A percentile compares a stretch with the other conserved stretches of the same genome.
Conservation (phyloP, 2,329 filamentous ascomycete species). For the Alternaria postmessia region DNA sequence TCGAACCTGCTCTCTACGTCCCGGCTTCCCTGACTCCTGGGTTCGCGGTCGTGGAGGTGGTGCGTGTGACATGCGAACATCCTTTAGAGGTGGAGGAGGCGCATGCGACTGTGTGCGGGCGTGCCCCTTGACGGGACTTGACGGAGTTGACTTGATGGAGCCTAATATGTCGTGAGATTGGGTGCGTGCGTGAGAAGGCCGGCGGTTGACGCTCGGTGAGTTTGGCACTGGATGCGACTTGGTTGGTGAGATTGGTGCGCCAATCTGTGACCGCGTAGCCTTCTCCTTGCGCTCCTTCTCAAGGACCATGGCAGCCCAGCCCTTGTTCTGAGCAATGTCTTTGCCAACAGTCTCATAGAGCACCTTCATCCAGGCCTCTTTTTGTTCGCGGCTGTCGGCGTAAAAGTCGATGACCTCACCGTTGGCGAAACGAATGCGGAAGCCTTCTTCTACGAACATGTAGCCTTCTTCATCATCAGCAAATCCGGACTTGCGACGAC, state of each 20-base stretch:
- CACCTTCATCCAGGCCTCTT: slow-evolving; percentile 93
- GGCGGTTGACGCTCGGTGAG: slow-evolving; percentile 18
- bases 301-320: slow-evolving; percentile 70
- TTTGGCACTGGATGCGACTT: slow-evolving; percentile 27
- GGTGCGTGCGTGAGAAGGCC: slow-evolving; percentile 38
- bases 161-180: slow-evolving; percentile 39
- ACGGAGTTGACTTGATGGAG: slow-evolving; percentile 32
- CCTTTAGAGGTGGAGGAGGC: slow-evolving; percentile 43
- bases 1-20: slow-evolving; percentile 51
- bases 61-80: slow-evolving; percentile 34
- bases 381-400: slow-evolving; percentile 84
- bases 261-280: slow-evolving; percentile 31
- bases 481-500: slow-evolving; percentile 90
- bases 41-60: slow-evolving; percentile 42
- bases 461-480: slow-evolving; percentile 98
- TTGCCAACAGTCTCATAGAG: slow-evolving; percentile 75
- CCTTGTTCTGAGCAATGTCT: slow-evolving; percentile 58
- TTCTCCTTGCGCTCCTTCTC: slow-evolving; percentile 53
- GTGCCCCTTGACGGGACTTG: slow-evolving; percentile 44
- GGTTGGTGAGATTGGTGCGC: slow-evolving; percentile 31
- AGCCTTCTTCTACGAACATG: slow-evolving; percentile 99
- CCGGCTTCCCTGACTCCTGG: slow-evolving; percentile 32
- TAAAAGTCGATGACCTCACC: slow-evolving; percentile 99
- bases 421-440: slow-evolving; percentile 98
- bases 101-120: slow-evolving; percentile 44